Percentiles rank a stretch among this genome's conserved stretches.
These are phyloP conservation scores for Senecio squalidus DNA, from an alignment of 140 eudicot species.

Conservation along the genomic window DNA sequence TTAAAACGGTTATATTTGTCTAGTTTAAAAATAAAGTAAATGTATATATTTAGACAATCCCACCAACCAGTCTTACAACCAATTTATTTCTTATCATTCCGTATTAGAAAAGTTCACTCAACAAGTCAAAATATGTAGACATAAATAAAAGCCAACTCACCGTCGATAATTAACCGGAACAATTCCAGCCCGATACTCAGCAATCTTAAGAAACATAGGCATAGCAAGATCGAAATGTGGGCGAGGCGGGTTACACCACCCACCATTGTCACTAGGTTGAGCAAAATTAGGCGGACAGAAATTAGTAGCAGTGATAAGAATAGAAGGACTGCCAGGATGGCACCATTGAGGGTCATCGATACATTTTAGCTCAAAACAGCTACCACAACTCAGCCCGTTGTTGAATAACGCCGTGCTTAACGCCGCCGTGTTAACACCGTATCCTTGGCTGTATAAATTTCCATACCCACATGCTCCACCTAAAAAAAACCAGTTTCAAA, in stretches of 20 bases:
- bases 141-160: slow-evolving; percentile 17
- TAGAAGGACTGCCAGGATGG: slow-evolving; percentile 63
- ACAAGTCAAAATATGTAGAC: neutral
- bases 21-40: too few species aligned
- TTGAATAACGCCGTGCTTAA: slow-evolving; percentile 73
- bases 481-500: slow-evolving; percentile 21
- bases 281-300: slow-evolving; percentile 79
- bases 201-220: slow-evolving; percentile 78
- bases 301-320: slow-evolving; percentile 74
- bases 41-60: too few species aligned
- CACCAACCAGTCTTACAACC: too few species aligned
- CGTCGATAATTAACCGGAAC: slow-evolving; percentile 73
- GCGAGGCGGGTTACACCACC: slow-evolving; percentile 92
- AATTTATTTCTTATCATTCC: too few species aligned
- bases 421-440: slow-evolving; percentile 80
- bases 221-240: slow-evolving; percentile 78
- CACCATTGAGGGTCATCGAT: slow-evolving; percentile 58
- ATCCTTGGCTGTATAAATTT: slow-evolving; percentile 75
- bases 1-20: too few species aligned
- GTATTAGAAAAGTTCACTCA: too few species aligned
- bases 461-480: slow-evolving; percentile 93
- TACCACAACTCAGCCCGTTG: slow-evolving; percentile 69
- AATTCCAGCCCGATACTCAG: slow-evolving; percentile 62
- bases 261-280: slow-evolving; percentile 62
- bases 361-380: slow-evolving; percentile 68